These are phyloP conservation scores for Spiraea crenata DNA, from an alignment of 331 rosid species.

Conservation along the genomic window DNA sequence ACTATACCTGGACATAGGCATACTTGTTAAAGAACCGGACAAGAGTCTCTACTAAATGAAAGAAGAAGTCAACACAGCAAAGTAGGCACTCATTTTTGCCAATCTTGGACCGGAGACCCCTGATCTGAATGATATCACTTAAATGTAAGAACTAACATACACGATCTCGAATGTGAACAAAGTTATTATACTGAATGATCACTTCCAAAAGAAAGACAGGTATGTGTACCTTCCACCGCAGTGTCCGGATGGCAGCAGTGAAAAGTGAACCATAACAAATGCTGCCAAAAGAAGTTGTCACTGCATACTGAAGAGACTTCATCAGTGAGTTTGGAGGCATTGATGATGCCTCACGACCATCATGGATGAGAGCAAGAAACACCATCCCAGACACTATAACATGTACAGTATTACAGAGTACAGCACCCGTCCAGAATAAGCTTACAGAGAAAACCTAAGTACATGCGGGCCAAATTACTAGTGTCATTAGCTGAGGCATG, in stretches of 20 bases:
- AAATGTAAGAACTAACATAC: conserved; percentile 1
- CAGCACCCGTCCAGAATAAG: conserved; percentile 98
- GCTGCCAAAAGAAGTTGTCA: conserved; percentile 97
- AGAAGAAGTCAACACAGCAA: conserved; percentile 94
- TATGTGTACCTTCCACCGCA: conserved; percentile 81
- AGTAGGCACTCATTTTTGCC: conserved; percentile 91
- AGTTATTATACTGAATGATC: conserved; percentile 15
- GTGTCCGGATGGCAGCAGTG: conserved; percentile 91
- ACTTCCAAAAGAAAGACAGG: not conserved
- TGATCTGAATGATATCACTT: conserved; percentile 49
- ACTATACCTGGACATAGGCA: conserved; percentile 89
- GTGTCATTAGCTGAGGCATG: conserved; percentile 21
- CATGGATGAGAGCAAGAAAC: conserved; percentile 78
- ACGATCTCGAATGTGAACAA: conserved; percentile 2
- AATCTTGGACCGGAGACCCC: conserved; percentile 92
- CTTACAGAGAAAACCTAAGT: conserved; percentile 87
- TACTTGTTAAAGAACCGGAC: conserved; percentile 97
- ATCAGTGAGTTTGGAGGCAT: conserved; percentile 60
- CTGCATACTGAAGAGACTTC: conserved; percentile 68
- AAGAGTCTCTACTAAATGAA: conserved; percentile 95
- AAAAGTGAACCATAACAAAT: conserved; percentile 96
- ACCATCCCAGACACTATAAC: conserved; percentile 93
- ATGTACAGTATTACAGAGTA: conserved; percentile 85
- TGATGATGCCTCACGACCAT: conserved; percentile 60
- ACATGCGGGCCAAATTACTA: conserved; percentile 24